Evolutionary conservation across 495 filamentous ascomycete species (phyloP), one percentile per base, ranked within the genome.

Genomic region (Copromyces sp.): DNA sequence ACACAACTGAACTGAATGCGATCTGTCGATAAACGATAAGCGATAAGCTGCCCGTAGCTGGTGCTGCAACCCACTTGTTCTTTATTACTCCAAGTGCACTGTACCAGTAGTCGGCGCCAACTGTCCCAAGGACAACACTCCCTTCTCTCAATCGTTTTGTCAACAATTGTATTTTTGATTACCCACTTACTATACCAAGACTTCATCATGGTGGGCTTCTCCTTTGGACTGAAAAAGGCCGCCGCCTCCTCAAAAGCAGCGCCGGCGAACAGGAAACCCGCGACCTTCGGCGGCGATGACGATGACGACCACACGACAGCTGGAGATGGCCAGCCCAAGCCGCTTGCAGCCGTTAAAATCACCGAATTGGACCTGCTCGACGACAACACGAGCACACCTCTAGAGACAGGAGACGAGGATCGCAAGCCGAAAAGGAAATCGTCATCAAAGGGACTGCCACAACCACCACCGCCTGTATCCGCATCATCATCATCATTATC

Each of bases 201-300:
- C 20, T 24, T 81, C 77, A 80, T 75, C 38, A 80, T 78, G 70
- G 75, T 76, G 16, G 80, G 74, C 0, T 77, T 84, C 53, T 84
- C 82, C 2, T 83, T 84, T 17, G 82, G 82, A 29, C 73, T 84
- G 9, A 84, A 84, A 68, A 74, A 69, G 45, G 35, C 39, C n/a
- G 53, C 68, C 16, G 32, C 73, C 11, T 42, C 53, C 5, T 29
- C 75, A 12, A 79, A 80, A 69, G 40, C 78, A 8, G 71, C 69
- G 39, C 69, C 75, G 2, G 68, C 69, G 0, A 73, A 73, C 24
- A 71, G 71, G 17, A 79, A 76, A 70, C 79, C 75, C 38, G 69
- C 78, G 0, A 77, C 76, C 6, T 81, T 81, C 41, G 76, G 79
- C 70, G 74, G 70, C 53, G 75, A 74, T 65, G 74, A 70, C 73